These are phyloP conservation scores for Floccularia luteovirens DNA, from an alignment of 768 basidiomycete genomes.

Conservation along the genomic window DNA sequence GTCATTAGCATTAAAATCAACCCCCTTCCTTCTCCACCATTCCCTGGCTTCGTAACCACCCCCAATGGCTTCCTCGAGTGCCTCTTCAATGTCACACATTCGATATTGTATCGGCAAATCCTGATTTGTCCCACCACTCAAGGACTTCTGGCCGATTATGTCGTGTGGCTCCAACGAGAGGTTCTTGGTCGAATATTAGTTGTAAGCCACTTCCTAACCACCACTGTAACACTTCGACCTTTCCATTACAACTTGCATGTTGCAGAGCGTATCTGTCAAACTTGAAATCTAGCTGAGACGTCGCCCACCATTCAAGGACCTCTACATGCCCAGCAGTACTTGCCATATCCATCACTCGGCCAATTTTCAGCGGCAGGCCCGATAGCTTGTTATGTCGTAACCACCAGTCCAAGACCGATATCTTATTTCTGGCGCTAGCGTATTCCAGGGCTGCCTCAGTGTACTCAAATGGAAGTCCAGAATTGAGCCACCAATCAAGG, in stretches of 20 bases:
- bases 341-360: slow-evolving; percentile 82
- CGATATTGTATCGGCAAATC: slow-evolving; percentile 78
- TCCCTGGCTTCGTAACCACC: slow-evolving; percentile 66
- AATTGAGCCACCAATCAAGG: slow-evolving; percentile 76
- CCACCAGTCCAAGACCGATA: slow-evolving; percentile 84
- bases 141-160: slow-evolving; percentile 77
- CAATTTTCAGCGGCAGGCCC: slow-evolving; percentile 66
- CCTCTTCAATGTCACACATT: slow-evolving; percentile 90
- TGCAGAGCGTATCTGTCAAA: slow-evolving; percentile 74
- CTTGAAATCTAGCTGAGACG: slow-evolving; percentile 68
- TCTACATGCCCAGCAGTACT: slow-evolving; percentile 70
- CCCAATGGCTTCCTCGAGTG: slow-evolving; percentile 79
- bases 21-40: slow-evolving; percentile 80
- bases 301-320: slow-evolving; percentile 82
- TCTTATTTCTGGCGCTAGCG: slow-evolving; percentile 70
- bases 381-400: slow-evolving; percentile 42
- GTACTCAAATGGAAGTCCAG: slow-evolving; percentile 62
- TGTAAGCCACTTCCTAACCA: slow-evolving; percentile 76
- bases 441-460: slow-evolving; percentile 75
- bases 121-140: slow-evolving; percentile 84
- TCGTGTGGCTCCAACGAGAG: slow-evolving; percentile 70
- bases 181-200: slow-evolving; percentile 75
- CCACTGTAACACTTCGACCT: slow-evolving; percentile 76
- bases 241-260: slow-evolving; percentile 74
- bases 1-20: slow-evolving; percentile 78